Percentiles rank a stretch among this genome's conserved stretches.
Evolutionary conservation across 2,329 filamentous ascomycete genomes (phyloP).

Genomic region (Colletotrichum coccodes): DNA sequence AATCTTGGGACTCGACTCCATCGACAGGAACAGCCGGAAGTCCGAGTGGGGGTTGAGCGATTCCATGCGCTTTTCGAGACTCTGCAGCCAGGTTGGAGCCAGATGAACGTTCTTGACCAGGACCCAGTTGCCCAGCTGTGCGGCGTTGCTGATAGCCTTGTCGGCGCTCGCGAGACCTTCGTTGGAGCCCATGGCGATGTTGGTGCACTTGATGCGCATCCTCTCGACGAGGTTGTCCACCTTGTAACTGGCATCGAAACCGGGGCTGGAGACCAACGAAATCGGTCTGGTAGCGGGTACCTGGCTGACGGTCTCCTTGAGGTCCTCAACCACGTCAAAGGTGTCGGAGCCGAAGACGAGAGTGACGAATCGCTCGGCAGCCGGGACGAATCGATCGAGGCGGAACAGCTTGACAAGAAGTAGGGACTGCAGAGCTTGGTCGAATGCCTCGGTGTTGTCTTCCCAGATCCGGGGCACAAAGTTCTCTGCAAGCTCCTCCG

Average conservation of each 20-base stretch:
- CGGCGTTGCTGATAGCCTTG: conserved; percentile 93
- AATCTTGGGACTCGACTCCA: conserved; percentile 97
- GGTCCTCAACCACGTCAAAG: conserved; percentile 85
- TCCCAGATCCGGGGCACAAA: conserved; percentile 83
- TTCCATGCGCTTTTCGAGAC: conserved; percentile 95
- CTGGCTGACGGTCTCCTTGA: conserved; percentile 85
- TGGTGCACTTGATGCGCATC: conserved; percentile 84
- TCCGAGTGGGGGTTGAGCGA: conserved; percentile 92
- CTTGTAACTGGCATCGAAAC: conserved; percentile 99
- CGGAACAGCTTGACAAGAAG: conserved; percentile 94
- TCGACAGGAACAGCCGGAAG: conserved; percentile 95
- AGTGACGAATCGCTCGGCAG: conserved; percentile 89
- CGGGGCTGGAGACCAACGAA: conserved; percentile 91
- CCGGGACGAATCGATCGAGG: conserved; percentile 92
- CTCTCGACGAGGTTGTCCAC: conserved; percentile 94
- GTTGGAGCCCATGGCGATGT: conserved; percentile 99
- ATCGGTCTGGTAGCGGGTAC: conserved; percentile 88
- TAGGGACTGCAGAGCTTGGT: conserved; percentile 84
- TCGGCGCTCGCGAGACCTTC: conserved; percentile 93
- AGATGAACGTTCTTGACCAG: conserved; percentile 99
- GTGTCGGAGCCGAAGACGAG: conserved; percentile 86
- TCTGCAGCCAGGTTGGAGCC: conserved; percentile 95
- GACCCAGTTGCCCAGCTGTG: conserved; percentile 93
- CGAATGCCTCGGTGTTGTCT: conserved; percentile 69
- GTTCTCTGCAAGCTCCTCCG: conserved; percentile 87